Conservation (phyloP, 1,284 basidiomycete genomes). For the Rhodotorula sp. region DNA sequence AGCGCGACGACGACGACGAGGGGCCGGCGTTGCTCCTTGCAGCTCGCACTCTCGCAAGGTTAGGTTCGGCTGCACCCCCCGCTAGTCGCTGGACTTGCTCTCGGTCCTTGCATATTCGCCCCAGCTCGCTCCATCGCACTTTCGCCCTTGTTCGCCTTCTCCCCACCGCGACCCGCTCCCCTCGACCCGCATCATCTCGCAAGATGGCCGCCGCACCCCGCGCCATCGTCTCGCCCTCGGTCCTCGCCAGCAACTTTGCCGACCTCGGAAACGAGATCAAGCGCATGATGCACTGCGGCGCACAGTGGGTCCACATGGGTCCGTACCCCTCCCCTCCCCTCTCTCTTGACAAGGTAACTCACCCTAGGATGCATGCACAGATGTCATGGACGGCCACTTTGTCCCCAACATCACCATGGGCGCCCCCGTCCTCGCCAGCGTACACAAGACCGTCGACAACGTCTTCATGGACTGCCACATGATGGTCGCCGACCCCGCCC, state of each 20-base stretch:
- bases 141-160: not conserved
- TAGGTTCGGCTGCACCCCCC: no score
- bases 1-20: no score
- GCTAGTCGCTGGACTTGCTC: not conserved
- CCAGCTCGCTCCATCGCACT: not conserved
- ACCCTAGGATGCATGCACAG: conserved; percentile 55
- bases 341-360: not conserved
- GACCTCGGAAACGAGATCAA: conserved; percentile 87
- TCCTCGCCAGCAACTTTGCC: conserved; percentile 76
- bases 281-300: conserved; percentile 86
- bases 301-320: conserved; percentile 98
- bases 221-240: conserved; percentile 47
- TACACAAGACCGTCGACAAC: conserved; percentile 84
- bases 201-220: conserved; percentile 12
- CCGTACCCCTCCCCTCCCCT: conserved; percentile 45
- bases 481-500: conserved; percentile 96
- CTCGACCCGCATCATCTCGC: not conserved
- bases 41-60: no score
- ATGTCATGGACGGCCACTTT: conserved; percentile 98
- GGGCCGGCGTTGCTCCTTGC: no score
- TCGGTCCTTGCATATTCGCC: not conserved
- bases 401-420: conserved; percentile 96
- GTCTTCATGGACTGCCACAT: conserved; percentile 99
- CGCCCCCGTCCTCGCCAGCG: conserved; percentile 82
- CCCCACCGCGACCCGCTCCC: not conserved